Evolutionary conservation across 2,329 filamentous ascomycete species (phyloP).

Genomic region (Penicillium griseofulvum): DNA sequence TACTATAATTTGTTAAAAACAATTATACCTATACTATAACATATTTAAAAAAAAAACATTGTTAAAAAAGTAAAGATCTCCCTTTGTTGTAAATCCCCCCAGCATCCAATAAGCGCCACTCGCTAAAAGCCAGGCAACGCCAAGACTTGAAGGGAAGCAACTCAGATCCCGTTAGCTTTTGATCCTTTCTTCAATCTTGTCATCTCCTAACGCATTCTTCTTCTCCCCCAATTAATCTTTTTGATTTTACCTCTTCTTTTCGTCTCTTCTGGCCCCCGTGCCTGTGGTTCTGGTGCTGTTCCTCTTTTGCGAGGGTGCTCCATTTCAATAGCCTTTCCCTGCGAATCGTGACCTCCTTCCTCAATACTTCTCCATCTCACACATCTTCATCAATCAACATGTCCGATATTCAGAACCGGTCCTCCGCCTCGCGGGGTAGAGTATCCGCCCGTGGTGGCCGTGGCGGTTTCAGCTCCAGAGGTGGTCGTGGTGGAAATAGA

Average conservation of each 20-base stretch:
- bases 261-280: constrained; percentile 30
- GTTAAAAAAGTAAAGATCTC: background rate
- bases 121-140: constrained; percentile 32
- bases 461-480: constrained; percentile 68
- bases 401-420: constrained; percentile 91
- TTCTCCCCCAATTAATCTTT: constrained; percentile 21
- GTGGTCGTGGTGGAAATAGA: constrained; percentile 66
- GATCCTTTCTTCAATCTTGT: constrained; percentile 25
- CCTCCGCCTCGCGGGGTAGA: constrained; percentile 80
- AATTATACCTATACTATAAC: background rate
- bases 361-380: constrained; percentile 28
- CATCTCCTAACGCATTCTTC: constrained; percentile 19
- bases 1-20: background rate
- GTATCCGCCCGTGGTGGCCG: constrained; percentile 83
- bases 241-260: constrained; percentile 19
- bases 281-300: constrained; percentile 37
- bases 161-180: constrained; percentile 29
- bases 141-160: constrained; percentile 28
- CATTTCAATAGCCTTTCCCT: constrained; percentile 24
- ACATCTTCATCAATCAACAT: constrained; percentile 56
- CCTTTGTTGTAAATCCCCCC: constrained; percentile 2
- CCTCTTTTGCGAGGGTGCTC: constrained; percentile 40
- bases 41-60: background rate
- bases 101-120: constrained; percentile 29
- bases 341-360: constrained; percentile 27